phyloP scores from a whole-genome alignment of 2,329 filamentous ascomycete genomes.

The Fusarium gaditjirri region DNA sequence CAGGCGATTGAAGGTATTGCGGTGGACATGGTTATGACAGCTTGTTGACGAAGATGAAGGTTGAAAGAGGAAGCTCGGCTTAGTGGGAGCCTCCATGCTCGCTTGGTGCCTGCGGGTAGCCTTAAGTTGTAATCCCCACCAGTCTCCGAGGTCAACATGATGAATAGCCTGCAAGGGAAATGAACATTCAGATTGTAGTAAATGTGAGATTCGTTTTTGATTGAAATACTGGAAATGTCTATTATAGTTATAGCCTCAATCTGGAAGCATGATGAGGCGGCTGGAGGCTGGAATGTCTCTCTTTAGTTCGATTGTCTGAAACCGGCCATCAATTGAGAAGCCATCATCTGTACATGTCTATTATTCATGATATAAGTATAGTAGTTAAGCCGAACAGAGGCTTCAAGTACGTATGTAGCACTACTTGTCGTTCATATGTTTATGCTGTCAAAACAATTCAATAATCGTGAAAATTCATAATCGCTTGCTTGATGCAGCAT shows the following conservation, averaged over 20 bases:
- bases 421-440: neutral
- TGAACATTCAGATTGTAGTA: neutral
- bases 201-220: neutral
- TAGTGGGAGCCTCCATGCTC: constrained; percentile 34
- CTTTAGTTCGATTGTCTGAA: constrained; percentile 35
- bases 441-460: constrained; percentile 8
- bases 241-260: neutral
- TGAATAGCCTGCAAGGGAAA: neutral
- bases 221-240: neutral
- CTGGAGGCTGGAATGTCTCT: constrained; percentile 37
- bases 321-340: constrained; percentile 30
- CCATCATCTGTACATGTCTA: neutral
- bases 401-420: neutral
- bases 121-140: constrained; percentile 34
- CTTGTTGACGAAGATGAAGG: constrained; percentile 24
- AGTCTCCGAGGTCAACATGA: constrained; percentile 20
- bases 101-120: constrained; percentile 25
- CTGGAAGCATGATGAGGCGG: constrained; percentile 10
- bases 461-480: constrained; percentile 6
- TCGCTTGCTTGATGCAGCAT: constrained; percentile 13
- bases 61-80: constrained; percentile 31
- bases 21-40: constrained; percentile 61
- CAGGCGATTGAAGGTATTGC: constrained; percentile 86
- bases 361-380: neutral
- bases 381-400: neutral